Evolutionary conservation across 1,284 basidiomycete genomes (phyloP).

Genomic region (Prillingera fragicola): DNA sequence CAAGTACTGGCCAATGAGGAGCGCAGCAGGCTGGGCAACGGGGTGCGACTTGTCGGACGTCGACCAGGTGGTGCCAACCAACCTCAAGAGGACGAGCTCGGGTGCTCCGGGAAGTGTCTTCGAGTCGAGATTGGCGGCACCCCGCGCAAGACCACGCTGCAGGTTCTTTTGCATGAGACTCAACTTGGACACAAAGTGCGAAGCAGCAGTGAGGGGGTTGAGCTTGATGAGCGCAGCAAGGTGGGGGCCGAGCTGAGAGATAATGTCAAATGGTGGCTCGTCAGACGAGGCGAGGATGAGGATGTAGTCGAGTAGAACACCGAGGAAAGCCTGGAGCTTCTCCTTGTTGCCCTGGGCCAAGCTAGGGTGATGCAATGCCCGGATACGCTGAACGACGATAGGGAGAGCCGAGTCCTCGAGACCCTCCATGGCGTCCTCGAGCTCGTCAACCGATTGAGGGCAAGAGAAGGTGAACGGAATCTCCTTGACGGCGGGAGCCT

Average conservation of each 20-base stretch:
- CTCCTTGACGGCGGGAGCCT: slow-evolving; percentile 55
- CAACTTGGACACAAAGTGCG: slow-evolving; percentile 76
- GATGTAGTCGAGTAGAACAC: slow-evolving; percentile 85
- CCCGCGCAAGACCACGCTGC: slow-evolving; percentile 71
- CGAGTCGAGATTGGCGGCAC: slow-evolving; percentile 58
- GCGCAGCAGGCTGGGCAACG: slow-evolving; percentile 75
- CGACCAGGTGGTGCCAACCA: slow-evolving; percentile 80
- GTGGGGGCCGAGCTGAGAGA: slow-evolving; percentile 73
- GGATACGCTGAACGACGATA: slow-evolving; percentile 83
- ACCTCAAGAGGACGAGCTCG: slow-evolving; percentile 74
- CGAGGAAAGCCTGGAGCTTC: slow-evolving; percentile 76
- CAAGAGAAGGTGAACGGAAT: slow-evolving; percentile 90
- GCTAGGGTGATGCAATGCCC: slow-evolving; percentile 85
- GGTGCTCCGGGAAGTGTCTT: slow-evolving; percentile 83
- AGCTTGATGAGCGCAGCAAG: slow-evolving; percentile 70
- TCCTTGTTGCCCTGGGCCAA: slow-evolving; percentile 84
- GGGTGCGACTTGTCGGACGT: slow-evolving; percentile 91
- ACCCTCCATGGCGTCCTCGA: slow-evolving; percentile 71
- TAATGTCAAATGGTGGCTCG: slow-evolving; percentile 53
- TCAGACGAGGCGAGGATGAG: slow-evolving; percentile 68
- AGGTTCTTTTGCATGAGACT: slow-evolving; percentile 92
- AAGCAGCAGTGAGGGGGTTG: slow-evolving; percentile 75
- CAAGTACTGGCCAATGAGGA: slow-evolving; percentile 89
- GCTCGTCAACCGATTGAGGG: slow-evolving; percentile 78
- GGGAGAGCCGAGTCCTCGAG: slow-evolving; percentile 67